Base-by-base conservation (phyloP, 352 stramenopile species). In the Globisporangium canariense region DNA sequence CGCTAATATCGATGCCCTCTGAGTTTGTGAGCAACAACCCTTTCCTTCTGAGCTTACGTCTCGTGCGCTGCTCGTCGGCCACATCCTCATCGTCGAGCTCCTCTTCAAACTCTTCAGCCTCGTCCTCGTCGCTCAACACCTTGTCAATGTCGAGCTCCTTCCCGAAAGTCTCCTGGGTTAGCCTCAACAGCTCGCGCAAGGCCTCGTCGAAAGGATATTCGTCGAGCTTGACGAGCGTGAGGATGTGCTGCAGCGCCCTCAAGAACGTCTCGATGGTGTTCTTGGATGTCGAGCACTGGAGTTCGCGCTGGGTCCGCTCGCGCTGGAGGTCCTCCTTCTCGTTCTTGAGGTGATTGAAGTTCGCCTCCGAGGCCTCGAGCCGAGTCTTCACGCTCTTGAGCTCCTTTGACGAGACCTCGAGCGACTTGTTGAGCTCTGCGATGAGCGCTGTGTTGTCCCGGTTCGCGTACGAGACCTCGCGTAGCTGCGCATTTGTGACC, bases 181-280 rank as follows among this genome's bases (percentile, higher is more conserved):
- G 73, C 25, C 73, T 78, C 8, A 93, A 47, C n/a, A 93, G 43
- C 52, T 93, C 79, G 50, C 81, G 83, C 1, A 93, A 62, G 0
- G 79, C 86, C 71, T 95, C 86, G 20, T 95, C 86, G 8, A 93
- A 67, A 4, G 83, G 82, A 36, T 89, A 91, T 52, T 91, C 84
- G 49, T 94, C 80, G 13, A 82, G 57, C 14, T 93, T 92, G 11
- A 93, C 86, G 2, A 91, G 68, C 38, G 75, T 73, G 18, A 95
- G 52, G 64, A 95, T 86, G 25, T 83, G 75, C 59, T 91, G 76
- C 41, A 91, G 68, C 1, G 83, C 70, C 1, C 76, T 70, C n/a
- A 90, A 72, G 34, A 91, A 90, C 22, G 64, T 55, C 18, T 73
- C 65, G 38, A 94, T 69, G 0, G 73, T 64, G n/a, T 80, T 68